Conservation (phyloP, 1,139 yeast species). For the Saccharomyces pastorianus region DNA sequence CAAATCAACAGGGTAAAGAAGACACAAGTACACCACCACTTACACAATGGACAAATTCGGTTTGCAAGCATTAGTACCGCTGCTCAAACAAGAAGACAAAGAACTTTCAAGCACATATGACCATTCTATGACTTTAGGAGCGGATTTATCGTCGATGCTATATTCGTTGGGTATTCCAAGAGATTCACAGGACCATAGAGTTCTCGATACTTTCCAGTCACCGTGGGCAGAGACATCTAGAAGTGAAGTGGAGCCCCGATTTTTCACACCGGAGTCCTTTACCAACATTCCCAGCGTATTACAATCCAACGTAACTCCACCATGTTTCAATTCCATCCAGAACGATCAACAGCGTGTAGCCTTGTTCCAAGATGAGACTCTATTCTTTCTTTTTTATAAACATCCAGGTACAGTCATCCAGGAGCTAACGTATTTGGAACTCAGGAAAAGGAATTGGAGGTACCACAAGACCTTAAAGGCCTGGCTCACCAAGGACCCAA, state of each 20-base stretch:
- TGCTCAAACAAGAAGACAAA: conserved; percentile 40
- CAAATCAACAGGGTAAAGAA: not conserved
- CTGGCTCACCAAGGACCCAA: conserved; percentile 93
- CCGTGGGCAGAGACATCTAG: conserved; percentile 94
- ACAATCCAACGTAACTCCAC: conserved; percentile 27
- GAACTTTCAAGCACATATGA: conserved; percentile 21
- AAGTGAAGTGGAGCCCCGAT: conserved; percentile 81
- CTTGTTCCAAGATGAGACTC: conserved; percentile 80
- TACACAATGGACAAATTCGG: conserved; percentile 54
- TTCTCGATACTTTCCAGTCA: conserved; percentile 70
- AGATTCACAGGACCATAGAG: conserved; percentile 27
- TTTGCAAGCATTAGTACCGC: conserved; percentile 58
- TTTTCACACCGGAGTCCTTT: conserved; percentile 38
- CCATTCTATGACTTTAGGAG: conserved; percentile 60
- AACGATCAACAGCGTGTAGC: conserved; percentile 63
- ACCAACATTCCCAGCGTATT: conserved; percentile 35
- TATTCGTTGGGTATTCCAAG: conserved; percentile 38
- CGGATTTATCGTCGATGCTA: conserved; percentile 64
- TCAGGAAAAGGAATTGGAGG: conserved; percentile 89
- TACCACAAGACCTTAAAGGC: conserved; percentile 92
- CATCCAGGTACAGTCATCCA: conserved; percentile 90
- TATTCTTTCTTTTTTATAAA: conserved; percentile 88
- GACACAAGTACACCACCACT: conserved; percentile 2
- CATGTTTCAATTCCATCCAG: conserved; percentile 32
- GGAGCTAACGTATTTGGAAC: conserved; percentile 87